Evolutionary conservation across 768 basidiomycete species (phyloP), one percentile per base, ranked within the genome.

Genomic region (Pholiota conissans): DNA sequence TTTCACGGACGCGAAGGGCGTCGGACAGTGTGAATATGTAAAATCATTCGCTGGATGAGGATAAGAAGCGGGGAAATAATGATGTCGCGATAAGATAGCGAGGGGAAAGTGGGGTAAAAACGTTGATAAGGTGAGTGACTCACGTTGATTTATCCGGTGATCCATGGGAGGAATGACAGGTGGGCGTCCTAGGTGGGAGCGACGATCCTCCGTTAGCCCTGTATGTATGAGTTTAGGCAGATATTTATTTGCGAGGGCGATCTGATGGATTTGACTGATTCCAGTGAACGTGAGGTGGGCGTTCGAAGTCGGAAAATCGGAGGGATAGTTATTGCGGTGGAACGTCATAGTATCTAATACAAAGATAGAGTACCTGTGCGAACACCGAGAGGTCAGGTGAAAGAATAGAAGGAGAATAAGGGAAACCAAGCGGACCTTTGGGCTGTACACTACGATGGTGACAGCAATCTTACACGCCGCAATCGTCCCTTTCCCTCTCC

Each of bases 1-100:
- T 52, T 53, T 54, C 47, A 59, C 34, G 27, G 52, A 32, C 40
- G 47, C 49, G 52, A 34, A 24, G 27, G 22, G 29, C 40, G 5
- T 59, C 58, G 58, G 58, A 59, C 52, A 55, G 48, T 59, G 58
- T 59, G 58, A 59, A 59, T 55, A 50, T 59, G 28, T 48, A 34
- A n/a, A 52, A 59, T 59, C 53, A 55, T 59, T 32, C 40, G 48
- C 52, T 37, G 18, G 32, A 28, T 6, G 3, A 2, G 2, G 13
- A 45, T 18, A 24, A 20, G 42, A 10, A 45, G 30, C 13, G 6
- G 30, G 6, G 30, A 32, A 32, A 6, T 6, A 32, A 6, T 32
- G 30, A 45, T 20, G 9, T 1, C n/a, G 8, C 9, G 39, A 40
- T 40, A 40, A 40, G 39, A 18, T 22, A 40, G 39, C 30, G 30